Evolutionary conservation across 352 stramenopile genomes (phyloP).

Genomic region (Achlya hypogyna): DNA sequence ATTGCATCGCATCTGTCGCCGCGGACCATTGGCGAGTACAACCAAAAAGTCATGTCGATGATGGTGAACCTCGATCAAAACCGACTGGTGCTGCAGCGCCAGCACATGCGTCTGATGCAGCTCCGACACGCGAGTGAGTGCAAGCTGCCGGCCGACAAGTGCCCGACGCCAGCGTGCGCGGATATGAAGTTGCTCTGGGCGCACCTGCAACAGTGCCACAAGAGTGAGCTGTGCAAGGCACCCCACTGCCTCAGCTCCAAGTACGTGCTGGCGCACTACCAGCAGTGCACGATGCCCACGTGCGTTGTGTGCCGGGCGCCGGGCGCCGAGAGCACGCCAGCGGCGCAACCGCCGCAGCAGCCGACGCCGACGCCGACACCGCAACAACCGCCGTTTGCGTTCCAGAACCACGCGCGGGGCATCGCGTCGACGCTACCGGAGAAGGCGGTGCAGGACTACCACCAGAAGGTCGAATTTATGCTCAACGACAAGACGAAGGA

Average conservation of each 20-base stretch:
- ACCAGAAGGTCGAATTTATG: constrained; percentile 22
- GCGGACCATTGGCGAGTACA: constrained; percentile 17
- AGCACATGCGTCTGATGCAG: constrained; percentile 27
- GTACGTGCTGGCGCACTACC: constrained; percentile 20
- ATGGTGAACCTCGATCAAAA: constrained; percentile 20
- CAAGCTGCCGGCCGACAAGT: constrained; percentile 14
- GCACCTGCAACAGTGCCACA: constrained; percentile 11
- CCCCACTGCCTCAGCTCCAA: constrained; percentile 20
- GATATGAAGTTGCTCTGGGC: constrained; percentile 18
- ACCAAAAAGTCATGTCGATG: constrained; percentile 20
- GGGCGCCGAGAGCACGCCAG: neutral
- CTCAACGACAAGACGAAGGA: constrained; percentile 8
- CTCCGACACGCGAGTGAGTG: constrained; percentile 14
- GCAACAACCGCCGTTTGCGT: constrained; percentile 1
- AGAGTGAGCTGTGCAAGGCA: constrained; percentile 8
- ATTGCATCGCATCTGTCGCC: constrained; percentile 16
- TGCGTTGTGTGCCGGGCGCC: constrained; percentile 13
- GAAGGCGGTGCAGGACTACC: constrained; percentile 13
- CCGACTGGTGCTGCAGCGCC: constrained; percentile 74
- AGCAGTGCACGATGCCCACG: constrained; percentile 13
- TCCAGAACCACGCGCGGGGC: neutral
- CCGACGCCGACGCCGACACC: neutral
- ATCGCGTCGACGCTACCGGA: constrained; percentile 12
- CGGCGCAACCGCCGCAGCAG: constrained; percentile 27
- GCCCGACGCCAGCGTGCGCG: neutral